phyloP scores from a whole-genome alignment of 306 rosid genomes.

The Dryas drummondii region DNA sequence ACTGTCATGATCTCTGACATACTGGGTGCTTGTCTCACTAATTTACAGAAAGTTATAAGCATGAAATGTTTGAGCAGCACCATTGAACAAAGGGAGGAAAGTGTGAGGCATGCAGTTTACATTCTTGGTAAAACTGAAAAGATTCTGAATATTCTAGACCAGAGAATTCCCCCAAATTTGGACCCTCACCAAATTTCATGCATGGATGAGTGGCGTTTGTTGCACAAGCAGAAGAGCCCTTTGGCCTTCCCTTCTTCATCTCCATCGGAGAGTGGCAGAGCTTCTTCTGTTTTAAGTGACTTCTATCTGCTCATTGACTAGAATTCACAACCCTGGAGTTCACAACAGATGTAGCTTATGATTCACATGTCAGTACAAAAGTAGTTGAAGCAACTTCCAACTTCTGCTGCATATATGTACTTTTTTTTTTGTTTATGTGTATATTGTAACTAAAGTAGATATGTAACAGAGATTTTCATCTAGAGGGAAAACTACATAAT shows the following conservation, averaged over 20 bases:
- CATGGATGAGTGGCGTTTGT: slow-evolving; percentile 70
- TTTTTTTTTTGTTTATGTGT: not conserved
- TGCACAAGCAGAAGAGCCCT: slow-evolving; percentile 34
- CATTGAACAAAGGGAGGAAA: slow-evolving; percentile 71
- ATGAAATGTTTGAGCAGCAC: slow-evolving; percentile 40
- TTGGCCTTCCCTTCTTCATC: slow-evolving; percentile 25
- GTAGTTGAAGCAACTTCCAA: not conserved
- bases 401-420: not conserved
- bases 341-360: not conserved
- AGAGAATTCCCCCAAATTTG: slow-evolving; percentile 33
- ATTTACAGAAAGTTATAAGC: slow-evolving; percentile 50
- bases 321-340: not conserved
- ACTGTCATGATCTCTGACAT: slow-evolving; percentile 56
- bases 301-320: slow-evolving; percentile 35
- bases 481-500: not conserved
- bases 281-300: slow-evolving; percentile 34
- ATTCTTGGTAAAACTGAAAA: slow-evolving; percentile 59
- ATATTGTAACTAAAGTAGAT: not conserved
- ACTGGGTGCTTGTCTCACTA: slow-evolving; percentile 69
- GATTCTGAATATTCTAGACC: slow-evolving; percentile 55
- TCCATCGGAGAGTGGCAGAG: slow-evolving; percentile 25
- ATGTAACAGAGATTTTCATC: too few species aligned
- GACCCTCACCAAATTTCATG: slow-evolving; percentile 32
- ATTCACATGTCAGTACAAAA: not conserved
- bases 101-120: slow-evolving; percentile 59